Conservation (phyloP, 73 alveolate genomes). For the Paraurostyla sp. region DNA sequence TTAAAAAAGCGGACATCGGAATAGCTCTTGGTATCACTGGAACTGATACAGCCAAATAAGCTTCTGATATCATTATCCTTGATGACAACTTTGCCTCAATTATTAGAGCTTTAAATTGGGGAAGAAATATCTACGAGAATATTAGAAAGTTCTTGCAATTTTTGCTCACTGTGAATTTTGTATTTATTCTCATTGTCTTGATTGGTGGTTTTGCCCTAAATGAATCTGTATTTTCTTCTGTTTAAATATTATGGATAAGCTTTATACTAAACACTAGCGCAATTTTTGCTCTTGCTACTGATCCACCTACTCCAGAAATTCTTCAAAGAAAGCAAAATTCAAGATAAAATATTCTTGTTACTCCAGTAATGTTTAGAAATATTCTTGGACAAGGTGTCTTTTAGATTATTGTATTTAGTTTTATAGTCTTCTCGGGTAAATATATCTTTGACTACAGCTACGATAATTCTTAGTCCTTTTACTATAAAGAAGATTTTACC, state of each 20-base stretch:
- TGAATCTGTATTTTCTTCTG: no score
- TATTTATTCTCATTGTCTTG: no score
- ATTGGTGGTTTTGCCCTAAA: no score
- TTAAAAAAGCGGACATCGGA: no score
- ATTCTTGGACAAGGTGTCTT: conserved; percentile 77
- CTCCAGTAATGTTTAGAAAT: conserved; percentile 81
- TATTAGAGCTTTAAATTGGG: no score
- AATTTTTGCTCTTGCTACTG: conserved; percentile 95
- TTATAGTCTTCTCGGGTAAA: conserved; percentile 75
- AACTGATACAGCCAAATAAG: no score
- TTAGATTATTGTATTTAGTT: conserved; percentile 61
- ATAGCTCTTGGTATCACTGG: no score
- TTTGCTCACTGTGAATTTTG: no score
- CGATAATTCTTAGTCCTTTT: background rate
- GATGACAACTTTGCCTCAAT: no score
- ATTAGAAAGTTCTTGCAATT: no score
- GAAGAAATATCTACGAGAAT: no score
- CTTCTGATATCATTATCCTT: no score
- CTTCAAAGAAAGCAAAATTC: conserved; percentile 86
- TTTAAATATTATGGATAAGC: conserved; percentile 90
- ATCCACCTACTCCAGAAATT: conserved; percentile 90
- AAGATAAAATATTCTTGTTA: conserved; percentile 85
- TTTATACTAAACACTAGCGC: conserved; percentile 90
- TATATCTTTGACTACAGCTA: conserved; percentile 69
- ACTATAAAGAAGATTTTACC: background rate